Base-by-base conservation (phyloP, 2,329 filamentous ascomycete genomes). In the Lachnellula subtilissima region DNA sequence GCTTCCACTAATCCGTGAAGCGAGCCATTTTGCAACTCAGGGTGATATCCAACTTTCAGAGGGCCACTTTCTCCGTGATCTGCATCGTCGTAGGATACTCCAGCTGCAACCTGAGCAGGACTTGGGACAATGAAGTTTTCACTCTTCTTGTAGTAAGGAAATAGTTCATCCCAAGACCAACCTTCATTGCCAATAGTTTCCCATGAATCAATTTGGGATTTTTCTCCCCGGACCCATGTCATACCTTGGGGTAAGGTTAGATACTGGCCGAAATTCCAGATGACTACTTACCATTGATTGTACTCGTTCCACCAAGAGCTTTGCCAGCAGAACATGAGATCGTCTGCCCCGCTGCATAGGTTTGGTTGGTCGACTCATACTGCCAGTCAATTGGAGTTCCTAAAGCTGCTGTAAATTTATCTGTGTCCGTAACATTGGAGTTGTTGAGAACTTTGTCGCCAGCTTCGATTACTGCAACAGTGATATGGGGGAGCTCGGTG, bases 161-260 rank as follows among this genome's bases (percentile, higher is more conserved):
- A 67, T 37, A 79, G 71, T 8, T 71, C 71, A 5, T 76, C 66
- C 55, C 76, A 77, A 57, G 71, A 72, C 72, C 77, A 82, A 3
- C 69, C 64, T 1, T 71, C 53, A 52, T 79, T 76, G 2, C 67
- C 70, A 3, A 70, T 71, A 64, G 9, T 70, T 70, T 15, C n/a
- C 52, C 52, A 54, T 22, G 77, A 75, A 78, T 55, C 72, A 68
- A 50, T 79, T 71, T 64, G 17, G 71, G 37, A 23, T 15, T 56
- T 55, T 32, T 58, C 46, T n/a, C 58, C 61, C 32, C 59, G 54
- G 5, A 59, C 15, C 37, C 37, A 40, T 5, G 70, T 68, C 42
- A 70, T 60, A 52, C 66, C 67, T 46, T 2, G 37, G 8, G 37
- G 72, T 17, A 40, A 40, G 7, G n/a, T 40, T 17, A 40, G 37